Base-by-base conservation (phyloP, 1,139 yeast species). In the Diutina siamensis region DNA sequence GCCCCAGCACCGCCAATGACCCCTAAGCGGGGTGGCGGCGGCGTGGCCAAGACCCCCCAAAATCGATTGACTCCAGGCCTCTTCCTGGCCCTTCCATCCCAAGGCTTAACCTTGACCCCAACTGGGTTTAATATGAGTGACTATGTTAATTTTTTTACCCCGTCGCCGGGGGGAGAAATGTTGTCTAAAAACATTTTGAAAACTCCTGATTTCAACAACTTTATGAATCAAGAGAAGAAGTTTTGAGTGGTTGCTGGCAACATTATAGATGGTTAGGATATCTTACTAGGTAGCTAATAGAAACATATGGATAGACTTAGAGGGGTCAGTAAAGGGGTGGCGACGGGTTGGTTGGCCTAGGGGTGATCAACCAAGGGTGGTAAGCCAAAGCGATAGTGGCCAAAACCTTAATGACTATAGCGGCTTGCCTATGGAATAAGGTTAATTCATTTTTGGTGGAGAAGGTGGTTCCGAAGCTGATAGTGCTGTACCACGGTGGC, bases 111-210 rank as follows among this genome's bases (percentile, higher is more conserved):
- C 3, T 59, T 68, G 45, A 76, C 80, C 33, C 83, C 85, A 0
- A 82, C 86, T 3, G 87, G 86, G 8, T 84, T 85, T 64, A 83
- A 85, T 58, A 77, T 85, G 79, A 81, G 78, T 56, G 95, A 85
- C 57, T 85, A 84, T 58, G 83, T 86, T 42, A 82, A 83, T 57
- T 76, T 81, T 54, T 79, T 81, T 56, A 79, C 87, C 1, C 94
- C 94, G 3, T 78, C 86, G 4, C 92, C 92, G 0, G 72, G 73
- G 1, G 62, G 42, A 2, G 42, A 38, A 12, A 25, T 38, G 33
- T 38, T 38, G 32, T n/a, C 32, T 12, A 38, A 38, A 13, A 38
- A 38, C 32, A 17, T 38, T 20, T 15, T 38, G 13, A 38, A 38
- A 8, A 38, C 42, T 2, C 42, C 42, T 4, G 42, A 38, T 12